Conservation (phyloP, 306 rosid genomes). For the Oxytropis ochrocephala region DNA sequence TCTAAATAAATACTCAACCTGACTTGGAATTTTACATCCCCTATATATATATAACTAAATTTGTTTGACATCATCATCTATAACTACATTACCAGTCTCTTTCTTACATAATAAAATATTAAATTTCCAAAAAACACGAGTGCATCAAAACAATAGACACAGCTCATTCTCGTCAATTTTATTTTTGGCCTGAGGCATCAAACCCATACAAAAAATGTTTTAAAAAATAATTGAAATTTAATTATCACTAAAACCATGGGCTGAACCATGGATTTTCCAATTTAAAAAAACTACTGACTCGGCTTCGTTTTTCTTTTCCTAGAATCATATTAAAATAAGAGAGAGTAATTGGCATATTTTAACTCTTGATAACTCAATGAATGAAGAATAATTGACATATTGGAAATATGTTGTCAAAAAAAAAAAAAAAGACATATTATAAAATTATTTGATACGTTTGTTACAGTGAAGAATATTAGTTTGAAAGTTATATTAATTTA, state of each 20-base stretch:
- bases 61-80: too few species aligned
- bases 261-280: slow-evolving; percentile 17
- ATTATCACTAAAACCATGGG: slow-evolving; percentile 21
- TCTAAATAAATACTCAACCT: not conserved
- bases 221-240: not conserved
- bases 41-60: not conserved
- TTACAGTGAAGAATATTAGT: too few species aligned
- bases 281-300: not conserved
- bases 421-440: too few species aligned
- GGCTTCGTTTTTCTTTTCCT: not conserved
- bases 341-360: not conserved
- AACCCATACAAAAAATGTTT: not conserved
- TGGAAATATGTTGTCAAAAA: too few species aligned
- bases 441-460: too few species aligned
- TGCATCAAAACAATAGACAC: not conserved
- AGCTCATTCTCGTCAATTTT: slow-evolving; percentile 11
- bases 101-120: not conserved
- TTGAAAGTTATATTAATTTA: too few species aligned
- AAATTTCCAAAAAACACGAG: not conserved
- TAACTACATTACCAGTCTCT: not conserved
- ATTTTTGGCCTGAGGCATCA: not conserved
- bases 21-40: too few species aligned
- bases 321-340: not conserved
- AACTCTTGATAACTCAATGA: not conserved
- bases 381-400: not conserved